Conservation (phyloP, 805 yeast genomes). For the Metschnikowia orientalis region DNA sequence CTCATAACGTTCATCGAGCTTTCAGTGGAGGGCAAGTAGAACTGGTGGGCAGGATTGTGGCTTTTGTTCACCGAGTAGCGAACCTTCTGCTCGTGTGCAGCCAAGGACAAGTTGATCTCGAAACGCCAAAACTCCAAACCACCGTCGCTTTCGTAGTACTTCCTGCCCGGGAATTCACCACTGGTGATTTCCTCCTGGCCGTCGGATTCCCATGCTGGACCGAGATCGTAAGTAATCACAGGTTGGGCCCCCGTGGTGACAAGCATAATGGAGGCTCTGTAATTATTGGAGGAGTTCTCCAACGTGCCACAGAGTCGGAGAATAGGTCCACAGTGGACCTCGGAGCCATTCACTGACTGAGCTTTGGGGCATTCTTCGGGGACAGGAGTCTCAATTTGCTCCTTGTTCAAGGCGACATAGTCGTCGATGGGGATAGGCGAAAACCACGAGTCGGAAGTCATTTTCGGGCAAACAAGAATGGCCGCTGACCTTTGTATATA, state of each 20-base stretch:
- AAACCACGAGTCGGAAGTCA: slow-evolving; percentile 17
- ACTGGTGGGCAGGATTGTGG: slow-evolving; percentile 29
- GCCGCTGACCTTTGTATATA: too few species aligned
- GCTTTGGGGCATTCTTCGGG: slow-evolving; percentile 30
- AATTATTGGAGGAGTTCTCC: slow-evolving; percentile 46
- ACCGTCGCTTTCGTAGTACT: slow-evolving; percentile 40
- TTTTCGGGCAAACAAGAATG: too few species aligned
- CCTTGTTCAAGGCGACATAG: slow-evolving; percentile 25
- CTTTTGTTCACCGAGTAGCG: slow-evolving; percentile 54
- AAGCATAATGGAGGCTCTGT: slow-evolving; percentile 65
- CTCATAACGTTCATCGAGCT: slow-evolving; percentile 80
- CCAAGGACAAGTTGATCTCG: slow-evolving; percentile 47
- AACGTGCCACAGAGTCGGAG: slow-evolving; percentile 61
- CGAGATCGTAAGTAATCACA: slow-evolving; percentile 29
- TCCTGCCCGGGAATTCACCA: slow-evolving; percentile 47
- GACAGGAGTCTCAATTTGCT: slow-evolving; percentile 17
- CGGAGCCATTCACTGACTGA: slow-evolving; percentile 29
- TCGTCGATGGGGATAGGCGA: slow-evolving; percentile 27
- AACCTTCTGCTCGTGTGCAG: slow-evolving; percentile 53
- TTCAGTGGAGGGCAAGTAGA: slow-evolving; percentile 59
- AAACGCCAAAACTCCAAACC: slow-evolving; percentile 66
- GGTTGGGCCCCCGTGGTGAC: slow-evolving; percentile 49
- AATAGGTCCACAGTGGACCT: slow-evolving; percentile 72
- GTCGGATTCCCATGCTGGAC: slow-evolving; percentile 27
- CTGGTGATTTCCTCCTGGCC: slow-evolving; percentile 6